phyloP scores from a whole-genome alignment of 2,329 filamentous ascomycete species.

The Chrysosphaeria jannelii region DNA sequence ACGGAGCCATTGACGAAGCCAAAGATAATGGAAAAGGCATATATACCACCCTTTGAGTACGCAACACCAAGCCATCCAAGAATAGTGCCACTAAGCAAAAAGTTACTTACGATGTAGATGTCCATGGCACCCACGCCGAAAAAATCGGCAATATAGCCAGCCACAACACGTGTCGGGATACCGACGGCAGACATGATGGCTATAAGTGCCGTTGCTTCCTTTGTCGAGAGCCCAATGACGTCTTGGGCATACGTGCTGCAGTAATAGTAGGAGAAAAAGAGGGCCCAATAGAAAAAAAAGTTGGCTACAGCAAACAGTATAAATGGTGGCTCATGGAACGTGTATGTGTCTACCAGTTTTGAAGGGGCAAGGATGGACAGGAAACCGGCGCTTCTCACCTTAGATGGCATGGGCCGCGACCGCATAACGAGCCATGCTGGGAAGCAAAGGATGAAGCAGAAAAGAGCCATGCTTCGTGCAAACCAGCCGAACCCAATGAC shows the following conservation, averaged over 20 bases:
- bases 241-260: slow-evolving; percentile 9
- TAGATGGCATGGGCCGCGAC: too few species aligned
- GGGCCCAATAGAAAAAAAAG: slow-evolving; percentile 15
- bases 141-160: slow-evolving; percentile 20
- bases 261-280: slow-evolving; percentile 23
- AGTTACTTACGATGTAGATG: slow-evolving; percentile 13
- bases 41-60: slow-evolving; percentile 10
- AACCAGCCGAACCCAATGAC: slow-evolving; percentile 34
- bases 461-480: slow-evolving; percentile 26
- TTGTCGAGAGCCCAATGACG: slow-evolving; percentile 15
- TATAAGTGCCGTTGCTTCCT: slow-evolving; percentile 20
- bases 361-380: slow-evolving; percentile 6
- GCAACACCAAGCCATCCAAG: slow-evolving; percentile 20
- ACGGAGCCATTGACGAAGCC: slow-evolving; percentile 14
- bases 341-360: slow-evolving; percentile 18
- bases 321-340: slow-evolving; percentile 19
- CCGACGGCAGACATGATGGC: slow-evolving; percentile 26
- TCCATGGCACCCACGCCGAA: slow-evolving; percentile 23
- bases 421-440: slow-evolving; percentile 13
- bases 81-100: slow-evolving; percentile 11
- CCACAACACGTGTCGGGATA: slow-evolving; percentile 20
- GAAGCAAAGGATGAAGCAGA: slow-evolving; percentile 18
- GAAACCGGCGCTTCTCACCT: background rate
- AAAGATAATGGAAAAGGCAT: slow-evolving; percentile 14
- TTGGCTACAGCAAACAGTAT: slow-evolving; percentile 10